Conservation (phyloP, 495 filamentous ascomycete genomes). For the Symbiotaphrina buchneri region DNA sequence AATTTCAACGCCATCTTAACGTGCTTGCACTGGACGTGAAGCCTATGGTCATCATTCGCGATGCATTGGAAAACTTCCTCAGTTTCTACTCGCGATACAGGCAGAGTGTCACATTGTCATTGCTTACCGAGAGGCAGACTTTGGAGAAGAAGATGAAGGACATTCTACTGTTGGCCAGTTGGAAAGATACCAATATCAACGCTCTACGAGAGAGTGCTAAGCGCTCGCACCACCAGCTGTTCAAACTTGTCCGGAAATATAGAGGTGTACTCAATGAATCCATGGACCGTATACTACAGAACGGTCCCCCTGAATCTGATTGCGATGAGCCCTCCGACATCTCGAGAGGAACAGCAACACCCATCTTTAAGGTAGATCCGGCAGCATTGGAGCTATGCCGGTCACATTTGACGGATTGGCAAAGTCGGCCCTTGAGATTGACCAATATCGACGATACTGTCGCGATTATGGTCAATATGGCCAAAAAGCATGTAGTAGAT, state of each 20-base stretch:
- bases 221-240: slow-evolving; percentile 76
- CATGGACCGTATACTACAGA: slow-evolving; percentile 35
- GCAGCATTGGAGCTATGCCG: slow-evolving; percentile 27
- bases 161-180: slow-evolving; percentile 69
- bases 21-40: slow-evolving; percentile 30
- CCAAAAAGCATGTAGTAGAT: too few relatives aligned
- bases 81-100: slow-evolving; percentile 46
- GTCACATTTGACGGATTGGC: slow-evolving; percentile 27
- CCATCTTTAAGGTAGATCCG: slow-evolving; percentile 14
- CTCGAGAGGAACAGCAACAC: slow-evolving; percentile 5
- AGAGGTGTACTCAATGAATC: slow-evolving; percentile 50
- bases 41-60: slow-evolving; percentile 23
- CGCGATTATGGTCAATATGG: slow-evolving; percentile 33
- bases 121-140: slow-evolving; percentile 35
- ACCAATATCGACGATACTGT: slow-evolving; percentile 42
- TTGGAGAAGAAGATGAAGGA: slow-evolving; percentile 78
- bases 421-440: slow-evolving; percentile 39
- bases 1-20: slow-evolving; percentile 41
- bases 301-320: slow-evolving; percentile 34
- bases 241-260: slow-evolving; percentile 79
- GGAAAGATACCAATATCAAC: slow-evolving; percentile 91
- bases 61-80: slow-evolving; percentile 58
- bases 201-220: slow-evolving; percentile 70
- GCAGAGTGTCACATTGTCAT: slow-evolving; percentile 30
- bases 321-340: slow-evolving; percentile 7